phyloP scores from a whole-genome alignment of 768 basidiomycete species.

The Myochromella boudieri region DNA sequence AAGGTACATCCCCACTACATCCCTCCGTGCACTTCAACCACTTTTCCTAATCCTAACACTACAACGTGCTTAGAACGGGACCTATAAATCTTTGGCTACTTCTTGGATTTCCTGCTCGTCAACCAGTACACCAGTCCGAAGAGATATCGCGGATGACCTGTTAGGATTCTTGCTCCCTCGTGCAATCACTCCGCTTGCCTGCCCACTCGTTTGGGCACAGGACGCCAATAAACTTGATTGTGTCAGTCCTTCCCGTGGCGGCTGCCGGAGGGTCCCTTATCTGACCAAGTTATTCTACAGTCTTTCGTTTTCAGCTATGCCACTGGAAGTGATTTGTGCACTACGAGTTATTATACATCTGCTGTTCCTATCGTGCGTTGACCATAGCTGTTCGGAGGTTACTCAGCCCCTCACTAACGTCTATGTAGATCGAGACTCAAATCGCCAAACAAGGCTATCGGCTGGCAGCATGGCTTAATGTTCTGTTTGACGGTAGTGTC shows the following conservation, averaged over 20 bases:
- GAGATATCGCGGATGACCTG: slow-evolving; percentile 32
- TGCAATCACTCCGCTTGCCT: slow-evolving; percentile 39
- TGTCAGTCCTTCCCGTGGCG: slow-evolving; percentile 25
- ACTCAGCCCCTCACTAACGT: not conserved
- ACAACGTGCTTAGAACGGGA: slow-evolving; percentile 26
- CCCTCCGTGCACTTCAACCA: not conserved
- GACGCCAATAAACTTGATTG: slow-evolving; percentile 48
- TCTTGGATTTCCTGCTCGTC: slow-evolving; percentile 42
- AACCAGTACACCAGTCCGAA: slow-evolving; percentile 28
- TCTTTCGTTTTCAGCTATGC: slow-evolving; percentile 43
- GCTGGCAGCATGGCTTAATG: slow-evolving; percentile 51
- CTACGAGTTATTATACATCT: slow-evolving; percentile 34
- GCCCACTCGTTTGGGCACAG: slow-evolving; percentile 47
- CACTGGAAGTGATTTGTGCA: slow-evolving; percentile 43
- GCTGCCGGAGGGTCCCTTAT: too few relatives aligned
- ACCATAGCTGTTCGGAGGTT: too few relatives aligned
- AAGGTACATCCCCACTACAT: slow-evolving; percentile 27
- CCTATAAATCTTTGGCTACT: slow-evolving; percentile 27
- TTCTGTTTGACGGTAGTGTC: slow-evolving; percentile 41
- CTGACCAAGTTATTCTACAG: slow-evolving; percentile 18
- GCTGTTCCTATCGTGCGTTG: slow-evolving; percentile 35
- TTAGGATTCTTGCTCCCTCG: slow-evolving; percentile 24
- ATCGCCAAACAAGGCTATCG: slow-evolving; percentile 48
- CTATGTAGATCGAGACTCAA: slow-evolving; percentile 39
- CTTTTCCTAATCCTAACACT: not conserved